These are phyloP conservation scores for Colletotrichum godetiae DNA, from an alignment of 2,329 filamentous ascomycete species.

Conservation along the genomic window DNA sequence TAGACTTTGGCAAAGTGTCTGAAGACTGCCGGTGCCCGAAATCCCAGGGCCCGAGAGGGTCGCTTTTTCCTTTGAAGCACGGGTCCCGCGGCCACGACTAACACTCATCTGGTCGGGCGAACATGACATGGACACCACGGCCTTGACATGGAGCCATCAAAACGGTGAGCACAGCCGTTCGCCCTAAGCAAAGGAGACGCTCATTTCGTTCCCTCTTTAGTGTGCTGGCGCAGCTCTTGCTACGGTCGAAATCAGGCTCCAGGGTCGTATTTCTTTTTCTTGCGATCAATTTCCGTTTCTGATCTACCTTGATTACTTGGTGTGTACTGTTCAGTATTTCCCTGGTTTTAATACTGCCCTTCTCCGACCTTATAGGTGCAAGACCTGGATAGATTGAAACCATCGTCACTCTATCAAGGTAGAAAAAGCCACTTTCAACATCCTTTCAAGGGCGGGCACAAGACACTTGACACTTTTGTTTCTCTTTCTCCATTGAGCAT, in stretches of 20 bases:
- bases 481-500: not conserved
- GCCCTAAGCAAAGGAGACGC: not conserved
- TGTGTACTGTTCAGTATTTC: not conserved
- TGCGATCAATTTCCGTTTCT: not conserved
- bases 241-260: not conserved
- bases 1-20: slow-evolving; percentile 9
- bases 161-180: slow-evolving; percentile 5
- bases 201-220: not conserved
- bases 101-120: not conserved
- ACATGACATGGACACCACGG: not conserved
- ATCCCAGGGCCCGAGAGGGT: not conserved
- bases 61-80: not conserved
- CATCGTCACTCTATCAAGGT: too few species aligned
- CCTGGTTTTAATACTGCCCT: too few species aligned
- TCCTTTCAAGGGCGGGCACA: too few species aligned
- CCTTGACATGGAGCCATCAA: slow-evolving; percentile 15
- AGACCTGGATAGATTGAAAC: too few species aligned
- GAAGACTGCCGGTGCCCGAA: slow-evolving; percentile 8
- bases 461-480: too few species aligned
- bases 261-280: not conserved
- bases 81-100: slow-evolving; percentile 13
- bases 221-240: not conserved
- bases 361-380: too few species aligned
- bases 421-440: too few species aligned
- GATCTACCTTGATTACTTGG: not conserved